Conservation (phyloP, 495 filamentous ascomycete species). For the Hypoxylon trugodes region DNA sequence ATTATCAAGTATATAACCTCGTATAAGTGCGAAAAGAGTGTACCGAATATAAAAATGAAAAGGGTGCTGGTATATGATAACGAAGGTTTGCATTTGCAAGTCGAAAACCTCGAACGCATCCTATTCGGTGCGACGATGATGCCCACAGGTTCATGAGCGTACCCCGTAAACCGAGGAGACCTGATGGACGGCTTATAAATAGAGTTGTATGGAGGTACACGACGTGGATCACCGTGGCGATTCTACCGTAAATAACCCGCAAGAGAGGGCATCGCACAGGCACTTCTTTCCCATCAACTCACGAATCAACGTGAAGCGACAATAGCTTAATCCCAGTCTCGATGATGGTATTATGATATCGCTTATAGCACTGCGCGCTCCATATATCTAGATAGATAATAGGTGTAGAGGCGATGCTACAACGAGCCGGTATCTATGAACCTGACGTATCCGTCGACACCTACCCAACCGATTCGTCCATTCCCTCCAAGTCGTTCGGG, state of each 20-base stretch:
- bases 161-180: background rate
- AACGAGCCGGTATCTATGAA: background rate
- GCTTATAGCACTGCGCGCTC: no score
- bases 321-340: background rate
- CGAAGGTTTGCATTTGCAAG: background rate
- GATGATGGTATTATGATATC: background rate
- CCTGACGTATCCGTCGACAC: background rate
- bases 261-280: background rate
- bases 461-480: constrained; percentile 40
- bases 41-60: constrained; percentile 21
- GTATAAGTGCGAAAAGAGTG: constrained; percentile 25
- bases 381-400: background rate
- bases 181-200: background rate
- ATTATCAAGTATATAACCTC: constrained; percentile 34
- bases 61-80: background rate
- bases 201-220: background rate
- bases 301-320: background rate
- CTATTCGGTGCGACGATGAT: background rate
- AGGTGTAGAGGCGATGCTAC: background rate
- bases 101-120: background rate
- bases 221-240: background rate
- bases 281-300: background rate
- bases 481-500: constrained; percentile 35
- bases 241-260: background rate
- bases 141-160: background rate